These are phyloP conservation scores for Auriscalpium vulgare DNA, from an alignment of 768 basidiomycete species.

Conservation along the genomic window DNA sequence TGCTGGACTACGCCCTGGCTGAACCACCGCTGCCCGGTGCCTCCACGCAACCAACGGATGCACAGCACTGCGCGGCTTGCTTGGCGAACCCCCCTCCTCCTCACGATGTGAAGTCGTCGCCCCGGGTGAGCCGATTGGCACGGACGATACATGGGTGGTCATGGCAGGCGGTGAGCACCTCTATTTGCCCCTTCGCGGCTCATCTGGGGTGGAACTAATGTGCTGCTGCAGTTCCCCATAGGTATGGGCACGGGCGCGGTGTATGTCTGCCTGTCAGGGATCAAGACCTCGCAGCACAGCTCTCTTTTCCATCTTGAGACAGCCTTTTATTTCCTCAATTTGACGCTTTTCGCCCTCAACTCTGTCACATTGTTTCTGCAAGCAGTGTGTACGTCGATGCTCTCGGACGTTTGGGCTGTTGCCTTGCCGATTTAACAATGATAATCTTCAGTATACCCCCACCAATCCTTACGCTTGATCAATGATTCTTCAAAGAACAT, in stretches of 20 bases:
- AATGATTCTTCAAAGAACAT: slow-evolving; percentile 37
- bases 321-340: slow-evolving; percentile 39
- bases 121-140: slow-evolving; percentile 25
- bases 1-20: no score
- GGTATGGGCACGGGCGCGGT: slow-evolving; percentile 45
- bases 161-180: slow-evolving; percentile 38
- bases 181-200: not conserved
- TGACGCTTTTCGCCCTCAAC: slow-evolving; percentile 37
- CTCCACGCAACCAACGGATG: no score
- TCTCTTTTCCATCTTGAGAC: slow-evolving; percentile 30
- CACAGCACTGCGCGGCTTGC: no score
- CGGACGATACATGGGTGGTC: slow-evolving; percentile 41
- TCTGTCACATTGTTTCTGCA: slow-evolving; percentile 34
- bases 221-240: slow-evolving; percentile 35
- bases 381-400: slow-evolving; percentile 28
- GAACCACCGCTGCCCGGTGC: no score
- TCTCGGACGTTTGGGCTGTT: not conserved
- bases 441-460: slow-evolving; percentile 31
- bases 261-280: slow-evolving; percentile 36
- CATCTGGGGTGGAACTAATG: slow-evolving; percentile 18
- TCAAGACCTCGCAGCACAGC: slow-evolving; percentile 26
- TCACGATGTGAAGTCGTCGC: not conserved
- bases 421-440: not conserved
- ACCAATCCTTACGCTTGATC: slow-evolving; percentile 32
- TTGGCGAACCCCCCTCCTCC: no score